Conservation (phyloP, 176 grass and related monocot genomes). For the Paspalum vaginatum region DNA sequence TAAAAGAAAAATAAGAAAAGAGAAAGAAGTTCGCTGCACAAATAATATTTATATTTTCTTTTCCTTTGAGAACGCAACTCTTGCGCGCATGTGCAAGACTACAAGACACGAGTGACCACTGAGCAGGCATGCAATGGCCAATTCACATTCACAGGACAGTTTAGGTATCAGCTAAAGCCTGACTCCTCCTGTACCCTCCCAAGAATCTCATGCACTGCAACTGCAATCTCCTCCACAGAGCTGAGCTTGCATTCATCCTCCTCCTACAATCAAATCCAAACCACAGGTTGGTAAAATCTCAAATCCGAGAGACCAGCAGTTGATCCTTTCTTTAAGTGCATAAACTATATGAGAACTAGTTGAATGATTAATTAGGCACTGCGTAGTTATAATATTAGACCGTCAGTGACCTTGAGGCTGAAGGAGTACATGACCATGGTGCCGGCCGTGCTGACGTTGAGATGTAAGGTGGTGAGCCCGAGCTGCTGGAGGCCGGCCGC, state of each 20-base stretch:
- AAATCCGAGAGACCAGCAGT: not conserved
- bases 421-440: conserved; percentile 54
- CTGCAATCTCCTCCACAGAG: conserved; percentile 67
- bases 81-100: conserved; percentile 16
- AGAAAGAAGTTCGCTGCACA: not conserved
- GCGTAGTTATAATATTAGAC: not conserved
- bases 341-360: not conserved
- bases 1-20: too few species aligned
- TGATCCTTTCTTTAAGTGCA: not conserved
- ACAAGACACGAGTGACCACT: not conserved
- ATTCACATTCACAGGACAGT: conserved; percentile 18
- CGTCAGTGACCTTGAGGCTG: conserved; percentile 51
- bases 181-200: conserved; percentile 46
- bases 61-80: not conserved
- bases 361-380: not conserved
- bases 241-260: conserved; percentile 62
- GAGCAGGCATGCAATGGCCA: not conserved
- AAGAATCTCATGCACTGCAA: conserved; percentile 62
- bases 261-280: conserved; percentile 45
- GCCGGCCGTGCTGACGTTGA: conserved; percentile 50
- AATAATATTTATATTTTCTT: conserved; percentile 16
- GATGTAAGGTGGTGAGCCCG: conserved; percentile 54
- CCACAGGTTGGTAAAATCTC: not conserved
- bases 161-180: conserved; percentile 42
- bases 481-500: conserved; percentile 46